These are phyloP conservation scores for Strobilomyces dryophilus DNA, from an alignment of 768 basidiomycete genomes.

Conservation along the genomic window DNA sequence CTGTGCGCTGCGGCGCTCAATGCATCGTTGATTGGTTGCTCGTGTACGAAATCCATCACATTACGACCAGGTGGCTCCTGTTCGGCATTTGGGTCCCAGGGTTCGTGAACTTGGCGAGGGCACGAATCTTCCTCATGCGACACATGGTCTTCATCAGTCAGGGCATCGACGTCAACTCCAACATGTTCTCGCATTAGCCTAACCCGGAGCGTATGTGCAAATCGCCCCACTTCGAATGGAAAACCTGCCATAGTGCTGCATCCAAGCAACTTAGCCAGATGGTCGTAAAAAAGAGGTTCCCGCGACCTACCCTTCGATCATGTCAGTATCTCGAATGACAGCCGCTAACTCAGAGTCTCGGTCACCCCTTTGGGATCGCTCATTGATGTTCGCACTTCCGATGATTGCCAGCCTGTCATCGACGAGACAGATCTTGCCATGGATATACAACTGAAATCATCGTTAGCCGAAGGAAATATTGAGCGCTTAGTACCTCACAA, in stretches of 20 bases:
- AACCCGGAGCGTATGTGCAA: conserved; percentile 90
- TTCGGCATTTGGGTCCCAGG: conserved; percentile 74
- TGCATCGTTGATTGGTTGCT: conserved; percentile 31
- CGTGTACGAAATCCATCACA: conserved; percentile 41
- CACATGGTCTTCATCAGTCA: conserved; percentile 73
- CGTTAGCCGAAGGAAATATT: conserved; percentile 7
- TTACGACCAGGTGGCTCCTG: conserved; percentile 46
- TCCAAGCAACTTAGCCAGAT: conserved; percentile 1
- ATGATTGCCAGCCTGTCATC: conserved; percentile 95
- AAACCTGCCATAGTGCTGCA: conserved; percentile 87
- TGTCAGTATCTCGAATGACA: conserved; percentile 93
- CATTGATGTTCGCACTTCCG: conserved; percentile 97
- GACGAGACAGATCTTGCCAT: conserved; percentile 70
- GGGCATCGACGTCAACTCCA: conserved; percentile 88
- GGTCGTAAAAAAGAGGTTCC: background rate
- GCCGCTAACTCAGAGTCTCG: conserved; percentile 94
- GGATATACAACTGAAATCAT: conserved; percentile 71
- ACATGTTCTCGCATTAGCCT: conserved; percentile 96
- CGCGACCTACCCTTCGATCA: conserved; percentile 82
- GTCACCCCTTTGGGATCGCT: conserved; percentile 92
- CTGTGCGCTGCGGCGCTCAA: conserved; percentile 36
- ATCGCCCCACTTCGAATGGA: conserved; percentile 94
- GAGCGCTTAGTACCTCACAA: conserved; percentile 41
- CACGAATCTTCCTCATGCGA: conserved; percentile 44
- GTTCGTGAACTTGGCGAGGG: conserved; percentile 47